Evolutionary conservation across 805 yeast species (phyloP), one percentile per base, ranked within the genome.

Genomic region (Cyberlindnera sargentensis): DNA sequence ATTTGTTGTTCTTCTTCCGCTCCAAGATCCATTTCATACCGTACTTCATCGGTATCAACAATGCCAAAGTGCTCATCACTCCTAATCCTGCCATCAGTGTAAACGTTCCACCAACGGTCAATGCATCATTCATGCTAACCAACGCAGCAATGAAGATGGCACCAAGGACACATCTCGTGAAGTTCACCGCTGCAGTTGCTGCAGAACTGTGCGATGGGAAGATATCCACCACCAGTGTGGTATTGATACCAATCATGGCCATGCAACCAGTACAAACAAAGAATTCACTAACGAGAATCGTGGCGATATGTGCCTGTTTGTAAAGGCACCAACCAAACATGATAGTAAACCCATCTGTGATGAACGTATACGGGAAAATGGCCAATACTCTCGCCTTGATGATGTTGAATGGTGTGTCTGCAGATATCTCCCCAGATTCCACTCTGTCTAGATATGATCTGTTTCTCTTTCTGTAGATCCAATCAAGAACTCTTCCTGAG

Each of bases 311-410:
- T 3, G 31, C 35, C 25, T 39, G 24, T 30, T 43, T 0, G 78
- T 75, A 67, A 10, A 86, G 55, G 47, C 87, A 76, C 95, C 95
- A 87, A 2, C 95, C 95, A 60, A 74, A 84, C 27, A 78, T 62
- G 2, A 81, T 46, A 0, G 75, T 51, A 7, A 73, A 69, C 0
- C 68, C 68, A 27, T 61, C 50, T 4, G 73, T 55, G 5, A 76
- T 50, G 2, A 68, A 32, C 3, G 63, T 34, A 3, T 76, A 59
- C 3, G 84, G 75, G 15, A 70, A 55, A 6, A 70, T 66, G 7
- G 73, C 66, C n/a, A 68, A 64, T 8, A 83, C 54, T 46, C 93
- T 69, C 0, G 83, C 75, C 39, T 63, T 64, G 42, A 78, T 69
- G 32, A 80, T 68, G 54, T 82, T 74, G 55, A 82, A 78, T 8